Evolutionary conservation across 768 basidiomycete species (phyloP).

Genomic region (Boletus reticuloceps): DNA sequence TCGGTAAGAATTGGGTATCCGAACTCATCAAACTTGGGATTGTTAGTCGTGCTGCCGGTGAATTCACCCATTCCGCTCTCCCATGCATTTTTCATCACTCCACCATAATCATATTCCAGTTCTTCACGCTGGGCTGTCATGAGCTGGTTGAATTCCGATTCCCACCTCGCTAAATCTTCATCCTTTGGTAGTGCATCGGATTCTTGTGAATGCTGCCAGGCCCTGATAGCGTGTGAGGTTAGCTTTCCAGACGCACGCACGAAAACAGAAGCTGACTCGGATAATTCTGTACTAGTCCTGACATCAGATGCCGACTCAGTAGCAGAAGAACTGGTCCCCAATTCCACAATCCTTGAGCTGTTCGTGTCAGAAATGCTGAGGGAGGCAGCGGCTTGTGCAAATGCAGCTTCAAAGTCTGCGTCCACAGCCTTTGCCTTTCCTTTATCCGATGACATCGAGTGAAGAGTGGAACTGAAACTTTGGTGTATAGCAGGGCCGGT

Average conservation of each 20-base stretch:
- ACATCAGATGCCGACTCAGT: constrained; percentile 40
- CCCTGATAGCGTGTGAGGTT: constrained; percentile 35
- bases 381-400: constrained; percentile 63
- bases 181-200: constrained; percentile 54
- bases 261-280: constrained; percentile 42
- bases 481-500: constrained; percentile 36
- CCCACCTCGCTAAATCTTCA: constrained; percentile 77
- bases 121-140: constrained; percentile 70
- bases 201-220: constrained; percentile 60
- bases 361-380: constrained; percentile 40
- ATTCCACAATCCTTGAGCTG: constrained; percentile 53
- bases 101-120: constrained; percentile 59
- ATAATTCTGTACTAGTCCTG: constrained; percentile 42
- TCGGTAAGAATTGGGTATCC: constrained; percentile 72
- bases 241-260: neutral
- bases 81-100: constrained; percentile 63
- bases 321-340: constrained; percentile 40
- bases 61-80: constrained; percentile 51
- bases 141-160: constrained; percentile 76
- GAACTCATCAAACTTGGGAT: constrained; percentile 58
- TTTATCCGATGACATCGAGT: constrained; percentile 35
- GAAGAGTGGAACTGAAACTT: constrained; percentile 21
- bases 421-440: constrained; percentile 82
- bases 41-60: constrained; percentile 30
- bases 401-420: constrained; percentile 83